Conservation (phyloP, 768 basidiomycete genomes). For the Pulveroboletus sp. region DNA sequence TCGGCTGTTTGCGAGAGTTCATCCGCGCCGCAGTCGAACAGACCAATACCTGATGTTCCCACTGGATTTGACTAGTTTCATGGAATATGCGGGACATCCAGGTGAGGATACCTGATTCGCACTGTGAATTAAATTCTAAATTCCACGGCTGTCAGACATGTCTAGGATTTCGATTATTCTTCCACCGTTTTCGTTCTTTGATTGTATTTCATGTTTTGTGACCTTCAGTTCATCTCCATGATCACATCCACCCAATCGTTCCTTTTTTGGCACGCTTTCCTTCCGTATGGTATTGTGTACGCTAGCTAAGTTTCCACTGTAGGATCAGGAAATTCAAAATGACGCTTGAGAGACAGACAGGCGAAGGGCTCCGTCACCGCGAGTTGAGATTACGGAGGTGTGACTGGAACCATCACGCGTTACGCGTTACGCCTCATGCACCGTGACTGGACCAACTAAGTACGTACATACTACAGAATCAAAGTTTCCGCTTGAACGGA, state of each 20-base stretch:
- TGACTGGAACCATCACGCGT: no score
- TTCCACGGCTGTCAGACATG: neutral
- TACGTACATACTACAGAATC: no score
- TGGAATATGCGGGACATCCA: slow-evolving; percentile 10
- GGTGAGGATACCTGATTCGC: slow-evolving; percentile 2
- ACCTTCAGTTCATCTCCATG: neutral
- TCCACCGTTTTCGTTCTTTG: slow-evolving; percentile 16
- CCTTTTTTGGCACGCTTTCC: neutral
- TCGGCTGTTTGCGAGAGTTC: slow-evolving; percentile 23
- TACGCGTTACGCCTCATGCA: no score
- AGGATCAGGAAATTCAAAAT: no score
- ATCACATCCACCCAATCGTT: slow-evolving; percentile 2
- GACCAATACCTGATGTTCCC: slow-evolving; percentile 27
- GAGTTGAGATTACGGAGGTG: neutral
- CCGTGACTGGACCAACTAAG: no score
- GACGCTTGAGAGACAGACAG: neutral
- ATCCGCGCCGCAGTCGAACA: slow-evolving; percentile 3
- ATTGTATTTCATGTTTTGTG: no score
- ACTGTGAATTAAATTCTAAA: neutral
- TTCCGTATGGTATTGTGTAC: slow-evolving; percentile 6
- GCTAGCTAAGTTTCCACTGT: no score
- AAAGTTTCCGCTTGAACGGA: no score
- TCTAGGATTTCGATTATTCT: neutral
- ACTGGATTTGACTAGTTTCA: slow-evolving; percentile 25
- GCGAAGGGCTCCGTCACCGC: neutral